Base-by-base conservation (phyloP, 345 rosid genomes). In the Stellera chamaejasme region DNA sequence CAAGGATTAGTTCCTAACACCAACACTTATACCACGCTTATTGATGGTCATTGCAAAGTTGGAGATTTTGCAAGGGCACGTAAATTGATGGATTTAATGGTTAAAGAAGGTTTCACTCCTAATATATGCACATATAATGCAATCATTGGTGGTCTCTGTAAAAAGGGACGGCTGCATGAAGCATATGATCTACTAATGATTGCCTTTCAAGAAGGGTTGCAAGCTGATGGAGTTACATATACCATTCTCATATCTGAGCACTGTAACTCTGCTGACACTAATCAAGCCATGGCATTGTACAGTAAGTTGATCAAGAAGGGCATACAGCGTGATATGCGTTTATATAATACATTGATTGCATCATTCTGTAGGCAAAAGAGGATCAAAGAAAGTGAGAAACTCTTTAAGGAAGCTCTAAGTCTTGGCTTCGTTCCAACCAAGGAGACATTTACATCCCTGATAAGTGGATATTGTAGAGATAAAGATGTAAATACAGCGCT, bases 381-480 rank as follows among this genome's bases (percentile, higher is more conserved):
- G 66, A 78, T 83, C 81, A 69, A 73, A 60, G 88, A 88, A 64
- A 79, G 96, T 23, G 87, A 82, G 79, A 74, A 61, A 58, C 69
- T 91, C 62, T 80, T 82, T 48, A 63, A 54, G 42, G 76, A 75
- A 66, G 83, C 75, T 27, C 63, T 79, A 50, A 61, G 70, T 50
- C 69, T 65, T 10, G 84, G 86, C 10, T 76, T 88, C 61, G 71
- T 78, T 68, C 96, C 95, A 48, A 83, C 88, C 11, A 92, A 86
- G 71, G 85, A 92, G 81, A 92, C 96, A 11, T 92, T 76, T 67
- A 86, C 97, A 3, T 88, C 96, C 13, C 78, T 88, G 87, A 75
- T 92, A 7, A 66, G 90, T 41, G 96, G 96, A 43, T 81, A 77
- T 63, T 76, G 85, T 65, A 75, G 80, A 44, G 84, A 68, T 56